phyloP scores from a whole-genome alignment of 371 early-diverging fungal species.

The Amoeboaphelidium protococcarum region DNA sequence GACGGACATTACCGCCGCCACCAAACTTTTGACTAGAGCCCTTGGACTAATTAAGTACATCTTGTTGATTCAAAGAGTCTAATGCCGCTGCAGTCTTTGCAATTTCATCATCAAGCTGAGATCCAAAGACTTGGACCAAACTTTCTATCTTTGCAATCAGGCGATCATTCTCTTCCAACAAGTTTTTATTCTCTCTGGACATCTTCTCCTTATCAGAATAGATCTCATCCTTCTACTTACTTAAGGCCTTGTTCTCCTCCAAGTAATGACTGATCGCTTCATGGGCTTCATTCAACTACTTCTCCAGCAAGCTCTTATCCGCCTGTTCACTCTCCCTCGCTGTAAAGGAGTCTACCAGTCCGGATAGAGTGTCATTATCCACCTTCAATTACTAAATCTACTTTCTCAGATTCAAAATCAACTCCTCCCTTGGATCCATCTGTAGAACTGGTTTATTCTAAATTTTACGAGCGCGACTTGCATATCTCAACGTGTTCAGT shows the following conservation, averaged over 20 bases:
- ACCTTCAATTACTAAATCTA: not conserved
- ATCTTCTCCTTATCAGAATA: not conserved
- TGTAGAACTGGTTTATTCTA: constrained; percentile 3
- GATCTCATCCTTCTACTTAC: not conserved
- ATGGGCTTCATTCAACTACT: too few species aligned
- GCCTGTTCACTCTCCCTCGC: too few species aligned
- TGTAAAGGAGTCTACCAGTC: not conserved
- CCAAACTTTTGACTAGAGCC: too few species aligned
- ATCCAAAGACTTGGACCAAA: not conserved
- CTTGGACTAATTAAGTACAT: too few species aligned
- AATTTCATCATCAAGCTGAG: not conserved
- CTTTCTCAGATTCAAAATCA: constrained; percentile 2
- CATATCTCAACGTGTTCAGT: constrained; percentile 18
- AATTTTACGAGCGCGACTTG: constrained; percentile 12
- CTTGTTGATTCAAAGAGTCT: too few species aligned
- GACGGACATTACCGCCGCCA: too few species aligned
- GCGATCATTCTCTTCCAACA: not conserved
- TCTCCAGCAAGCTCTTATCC: too few species aligned
- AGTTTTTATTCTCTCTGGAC: not conserved
- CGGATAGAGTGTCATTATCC: constrained; percentile 1
- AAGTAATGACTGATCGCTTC: too few species aligned
- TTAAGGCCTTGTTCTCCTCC: not conserved
- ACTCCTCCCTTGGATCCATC: constrained; percentile 7
- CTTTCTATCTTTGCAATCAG: not conserved
- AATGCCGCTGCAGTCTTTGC: too few species aligned